Conservation (phyloP, 2,329 filamentous ascomycete species). For the Sclerotinia borealis region DNA sequence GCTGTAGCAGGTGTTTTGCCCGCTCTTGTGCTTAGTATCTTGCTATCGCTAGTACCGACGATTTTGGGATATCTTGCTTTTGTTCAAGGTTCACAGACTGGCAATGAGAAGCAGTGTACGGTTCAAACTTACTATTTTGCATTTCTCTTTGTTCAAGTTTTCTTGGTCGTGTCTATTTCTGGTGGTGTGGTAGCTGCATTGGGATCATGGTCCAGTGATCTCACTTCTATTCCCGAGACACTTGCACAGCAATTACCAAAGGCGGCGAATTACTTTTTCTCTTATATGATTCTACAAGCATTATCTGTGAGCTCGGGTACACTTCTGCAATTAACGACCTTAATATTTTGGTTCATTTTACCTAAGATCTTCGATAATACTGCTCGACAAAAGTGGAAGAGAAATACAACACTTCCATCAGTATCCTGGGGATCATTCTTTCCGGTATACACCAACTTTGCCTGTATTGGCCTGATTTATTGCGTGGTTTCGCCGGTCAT, state of each 20-base stretch:
- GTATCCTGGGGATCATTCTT: conserved; percentile 93
- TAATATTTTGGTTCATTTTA: conserved; percentile 76
- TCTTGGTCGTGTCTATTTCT: conserved; percentile 84
- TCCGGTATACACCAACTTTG: conserved; percentile 93
- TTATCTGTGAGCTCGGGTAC: conserved; percentile 86
- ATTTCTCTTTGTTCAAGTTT: conserved; percentile 92
- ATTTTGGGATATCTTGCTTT: conserved; percentile 68
- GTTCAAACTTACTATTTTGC: conserved; percentile 90
- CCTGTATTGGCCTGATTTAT: conserved; percentile 86
- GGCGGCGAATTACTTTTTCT: conserved; percentile 95
- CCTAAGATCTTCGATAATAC: conserved; percentile 80
- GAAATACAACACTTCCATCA: conserved; percentile 70
- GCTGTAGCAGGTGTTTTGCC: conserved; percentile 81
- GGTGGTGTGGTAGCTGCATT: conserved; percentile 64
- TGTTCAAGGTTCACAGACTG: conserved; percentile 76
- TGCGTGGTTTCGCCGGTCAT: conserved; percentile 85
- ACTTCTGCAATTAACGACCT: conserved; percentile 72
- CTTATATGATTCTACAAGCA: conserved; percentile 94
- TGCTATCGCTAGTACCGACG: conserved; percentile 76
- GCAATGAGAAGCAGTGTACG: conserved; percentile 69
- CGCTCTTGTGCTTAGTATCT: conserved; percentile 65
- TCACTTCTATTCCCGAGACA: conserved; percentile 60
- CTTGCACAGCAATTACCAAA: conserved; percentile 76
- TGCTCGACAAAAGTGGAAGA: conserved; percentile 71
- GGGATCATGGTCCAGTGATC: conserved; percentile 42